Evolutionary conservation across 176 grass and related monocot genomes (phyloP).

Genomic region (Oryza glaberrima): DNA sequence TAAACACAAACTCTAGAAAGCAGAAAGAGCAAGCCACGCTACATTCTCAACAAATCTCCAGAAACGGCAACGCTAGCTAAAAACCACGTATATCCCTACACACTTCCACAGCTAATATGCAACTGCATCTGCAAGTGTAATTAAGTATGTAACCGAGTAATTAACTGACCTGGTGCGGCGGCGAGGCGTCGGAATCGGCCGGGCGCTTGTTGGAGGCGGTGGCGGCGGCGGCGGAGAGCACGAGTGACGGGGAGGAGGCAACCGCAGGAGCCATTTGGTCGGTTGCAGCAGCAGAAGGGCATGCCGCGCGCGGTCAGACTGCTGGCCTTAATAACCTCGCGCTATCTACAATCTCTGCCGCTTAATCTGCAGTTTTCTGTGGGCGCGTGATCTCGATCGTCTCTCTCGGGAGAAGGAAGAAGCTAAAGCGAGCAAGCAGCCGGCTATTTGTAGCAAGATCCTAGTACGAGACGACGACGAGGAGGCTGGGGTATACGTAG

Average conservation of each 20-base stretch:
- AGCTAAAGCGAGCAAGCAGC: not conserved
- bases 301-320: conserved; percentile 32
- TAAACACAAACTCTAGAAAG: too few relatives aligned
- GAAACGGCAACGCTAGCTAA: too few relatives aligned
- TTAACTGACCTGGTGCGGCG: conserved; percentile 26
- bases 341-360: too few relatives aligned
- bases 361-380: not conserved
- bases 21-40: too few relatives aligned
- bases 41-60: too few relatives aligned
- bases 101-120: too few relatives aligned
- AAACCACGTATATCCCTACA: too few relatives aligned
- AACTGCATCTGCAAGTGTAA: not conserved
- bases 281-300: not conserved
- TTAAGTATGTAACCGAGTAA: too few relatives aligned
- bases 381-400: not conserved
- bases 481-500: not conserved
- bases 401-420: not conserved
- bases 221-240: conserved; percentile 15
- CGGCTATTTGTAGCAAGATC: not conserved
- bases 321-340: conserved; percentile 13
- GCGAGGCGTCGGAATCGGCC: conserved; percentile 3
- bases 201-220: conserved; percentile 20
- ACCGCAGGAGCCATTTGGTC: conserved; percentile 47
- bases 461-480: not conserved
- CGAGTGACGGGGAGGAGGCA: not conserved